Conservation (phyloP, 805 yeast genomes). For the Danielozyma ontarioensis region DNA sequence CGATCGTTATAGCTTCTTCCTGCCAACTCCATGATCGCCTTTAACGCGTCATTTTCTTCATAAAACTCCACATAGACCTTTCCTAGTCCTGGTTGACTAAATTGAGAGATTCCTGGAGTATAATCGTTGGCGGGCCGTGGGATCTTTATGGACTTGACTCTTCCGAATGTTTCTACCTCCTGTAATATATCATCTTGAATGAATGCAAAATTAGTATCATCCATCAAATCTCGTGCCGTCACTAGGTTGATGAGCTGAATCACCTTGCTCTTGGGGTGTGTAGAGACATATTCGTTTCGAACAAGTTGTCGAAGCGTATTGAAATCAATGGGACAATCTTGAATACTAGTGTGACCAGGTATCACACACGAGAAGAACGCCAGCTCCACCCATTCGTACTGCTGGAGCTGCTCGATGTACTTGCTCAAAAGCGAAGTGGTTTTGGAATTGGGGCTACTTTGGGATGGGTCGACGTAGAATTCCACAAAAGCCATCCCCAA, state of each 20-base stretch:
- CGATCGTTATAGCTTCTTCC: slow-evolving; percentile 69
- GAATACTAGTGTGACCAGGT: slow-evolving; percentile 27
- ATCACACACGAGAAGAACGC: slow-evolving; percentile 31
- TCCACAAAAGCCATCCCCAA: slow-evolving; percentile 58
- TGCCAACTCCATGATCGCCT: slow-evolving; percentile 55
- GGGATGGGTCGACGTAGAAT: slow-evolving; percentile 16
- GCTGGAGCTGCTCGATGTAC: slow-evolving; percentile 9
- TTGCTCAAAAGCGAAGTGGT: slow-evolving; percentile 8
- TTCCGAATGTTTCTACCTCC: slow-evolving; percentile 49
- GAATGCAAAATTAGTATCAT: slow-evolving; percentile 43
- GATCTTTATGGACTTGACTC: slow-evolving; percentile 48
- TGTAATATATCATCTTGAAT: slow-evolving; percentile 47
- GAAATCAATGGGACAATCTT: slow-evolving; percentile 31
- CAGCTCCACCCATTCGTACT: slow-evolving; percentile 11
- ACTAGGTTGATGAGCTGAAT: slow-evolving; percentile 64
- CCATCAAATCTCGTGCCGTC: slow-evolving; percentile 57
- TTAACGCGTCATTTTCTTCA: slow-evolving; percentile 42
- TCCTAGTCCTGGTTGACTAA: slow-evolving; percentile 57
- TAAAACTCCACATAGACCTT: slow-evolving; percentile 66
- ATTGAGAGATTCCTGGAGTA: slow-evolving; percentile 35
- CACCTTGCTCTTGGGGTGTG: slow-evolving; percentile 39
- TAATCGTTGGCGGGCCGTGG: slow-evolving; percentile 56
- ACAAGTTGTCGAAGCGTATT: slow-evolving; percentile 34
- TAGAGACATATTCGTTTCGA: slow-evolving; percentile 28
- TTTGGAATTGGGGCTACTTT: slow-evolving; percentile 7